Evolutionary conservation across 2,329 filamentous ascomycete genomes (phyloP).

Genomic region (Penicillium decumbens): DNA sequence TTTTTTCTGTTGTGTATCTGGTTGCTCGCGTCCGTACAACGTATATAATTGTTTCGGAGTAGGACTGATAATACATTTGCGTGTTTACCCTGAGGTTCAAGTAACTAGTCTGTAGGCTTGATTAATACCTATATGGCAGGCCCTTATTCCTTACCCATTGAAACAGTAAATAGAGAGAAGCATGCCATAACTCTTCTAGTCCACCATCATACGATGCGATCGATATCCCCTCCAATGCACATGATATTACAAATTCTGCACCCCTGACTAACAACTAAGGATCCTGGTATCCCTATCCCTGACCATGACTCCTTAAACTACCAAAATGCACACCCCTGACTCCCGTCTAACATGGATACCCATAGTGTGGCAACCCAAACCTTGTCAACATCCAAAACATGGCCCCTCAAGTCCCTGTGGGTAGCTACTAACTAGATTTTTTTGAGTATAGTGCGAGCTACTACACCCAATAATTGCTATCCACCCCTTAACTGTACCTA

Average conservation of each 20-base stretch:
- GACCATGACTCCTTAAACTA: not conserved
- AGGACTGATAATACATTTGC: conserved; percentile 9
- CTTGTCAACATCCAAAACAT: not conserved
- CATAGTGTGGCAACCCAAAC: not conserved
- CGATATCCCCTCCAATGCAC: not conserved
- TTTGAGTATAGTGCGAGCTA: not conserved
- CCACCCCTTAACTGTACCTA: not conserved
- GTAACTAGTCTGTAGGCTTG: no score
- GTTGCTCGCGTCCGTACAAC: conserved; percentile 11
- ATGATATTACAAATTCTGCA: not conserved
- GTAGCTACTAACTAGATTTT: no score
- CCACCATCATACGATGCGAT: not conserved
- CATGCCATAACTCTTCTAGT: no score
- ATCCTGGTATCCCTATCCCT: not conserved
- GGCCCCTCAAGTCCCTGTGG: not conserved
- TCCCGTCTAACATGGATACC: not conserved
- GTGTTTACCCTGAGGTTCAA: not conserved
- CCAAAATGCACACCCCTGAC: not conserved
- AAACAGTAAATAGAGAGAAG: no score
- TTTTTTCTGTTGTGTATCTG: conserved; percentile 5
- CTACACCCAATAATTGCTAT: not conserved
- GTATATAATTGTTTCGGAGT: conserved; percentile 9
- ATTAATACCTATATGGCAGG: no score
- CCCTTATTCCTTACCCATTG: no score
- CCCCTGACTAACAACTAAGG: not conserved